Percentiles rank a stretch among this genome's conserved stretches.
Evolutionary conservation across 495 filamentous ascomycete genomes (phyloP).

Genomic region (Podospora australis): DNA sequence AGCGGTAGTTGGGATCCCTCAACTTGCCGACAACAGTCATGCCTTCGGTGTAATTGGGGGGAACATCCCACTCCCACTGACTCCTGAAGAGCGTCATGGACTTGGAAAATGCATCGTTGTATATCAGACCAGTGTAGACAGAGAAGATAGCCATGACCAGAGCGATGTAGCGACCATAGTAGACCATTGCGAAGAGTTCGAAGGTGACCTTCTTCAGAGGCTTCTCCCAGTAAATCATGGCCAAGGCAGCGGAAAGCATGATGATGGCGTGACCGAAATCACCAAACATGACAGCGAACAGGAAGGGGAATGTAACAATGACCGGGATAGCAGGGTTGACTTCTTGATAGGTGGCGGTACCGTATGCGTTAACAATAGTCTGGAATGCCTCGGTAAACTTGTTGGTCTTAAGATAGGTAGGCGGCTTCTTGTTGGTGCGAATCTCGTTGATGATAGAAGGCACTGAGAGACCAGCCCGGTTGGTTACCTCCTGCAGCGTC

Average conservation of each 20-base stretch:
- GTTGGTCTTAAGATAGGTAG: constrained; percentile 93
- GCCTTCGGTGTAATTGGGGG: constrained; percentile 55
- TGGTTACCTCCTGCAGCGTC: constrained; percentile 95
- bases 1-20: constrained; percentile 56
- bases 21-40: constrained; percentile 55
- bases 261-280: constrained; percentile 89
- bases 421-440: constrained; percentile 89
- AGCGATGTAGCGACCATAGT: constrained; percentile 97
- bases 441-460: constrained; percentile 98
- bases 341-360: constrained; percentile 92
- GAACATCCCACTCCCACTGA: constrained; percentile 75
- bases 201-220: constrained; percentile 84
- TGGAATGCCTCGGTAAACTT: constrained; percentile 98
- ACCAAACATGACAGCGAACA: constrained; percentile 99
- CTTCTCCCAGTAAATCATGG: constrained; percentile 96
- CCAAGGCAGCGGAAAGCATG: constrained; percentile 69
- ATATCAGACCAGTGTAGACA: constrained; percentile 93
- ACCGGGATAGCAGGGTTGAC: constrained; percentile 94
- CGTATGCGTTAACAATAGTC: constrained; percentile 98
- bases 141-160: constrained; percentile 96
- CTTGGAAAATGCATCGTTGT: constrained; percentile 97
- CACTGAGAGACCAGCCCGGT: constrained; percentile 86
- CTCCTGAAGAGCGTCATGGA: constrained; percentile 79
- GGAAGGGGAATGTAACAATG: constrained; percentile 93
- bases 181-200: constrained; percentile 95